phyloP scores from a whole-genome alignment of 2,329 filamentous ascomycete species.

The Grosmannia huntii region DNA sequence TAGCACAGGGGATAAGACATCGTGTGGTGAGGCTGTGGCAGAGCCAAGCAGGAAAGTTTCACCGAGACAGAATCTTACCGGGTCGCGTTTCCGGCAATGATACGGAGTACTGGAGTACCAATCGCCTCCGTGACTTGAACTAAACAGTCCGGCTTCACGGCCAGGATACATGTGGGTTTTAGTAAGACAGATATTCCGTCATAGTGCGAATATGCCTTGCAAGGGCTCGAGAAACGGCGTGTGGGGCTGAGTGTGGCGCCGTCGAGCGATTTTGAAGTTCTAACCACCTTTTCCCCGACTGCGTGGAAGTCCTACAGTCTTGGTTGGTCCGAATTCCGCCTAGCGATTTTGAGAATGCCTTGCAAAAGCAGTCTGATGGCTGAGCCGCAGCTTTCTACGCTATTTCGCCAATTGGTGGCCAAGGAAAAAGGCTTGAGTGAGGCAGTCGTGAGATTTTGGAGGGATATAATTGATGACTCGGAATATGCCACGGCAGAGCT shows the following conservation, averaged over 20 bases:
- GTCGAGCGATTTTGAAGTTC: not conserved
- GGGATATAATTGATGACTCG: not conserved
- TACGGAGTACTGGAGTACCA: too few relatives aligned
- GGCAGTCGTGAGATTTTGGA: not conserved
- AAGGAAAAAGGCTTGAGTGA: not conserved
- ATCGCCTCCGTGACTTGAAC: too few relatives aligned
- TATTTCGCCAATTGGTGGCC: not conserved
- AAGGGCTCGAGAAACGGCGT: conserved; percentile 6
- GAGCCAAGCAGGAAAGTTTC: not conserved
- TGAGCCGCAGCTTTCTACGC: not conserved
- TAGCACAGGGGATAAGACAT: not conserved
- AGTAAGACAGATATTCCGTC: not conserved
- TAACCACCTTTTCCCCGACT: not conserved
- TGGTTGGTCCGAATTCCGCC: not conserved
- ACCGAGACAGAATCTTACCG: not conserved
- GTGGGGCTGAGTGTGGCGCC: conserved; percentile 10
- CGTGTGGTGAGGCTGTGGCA: not conserved
- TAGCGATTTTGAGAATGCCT: not conserved
- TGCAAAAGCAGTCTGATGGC: not conserved
- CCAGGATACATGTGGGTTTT: too few relatives aligned
- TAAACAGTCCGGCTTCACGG: too few relatives aligned
- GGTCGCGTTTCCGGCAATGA: not conserved
- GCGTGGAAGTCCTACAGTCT: not conserved
- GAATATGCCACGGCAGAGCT: not conserved
- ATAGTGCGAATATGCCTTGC: conserved; percentile 7